phyloP scores from a whole-genome alignment of 1,284 basidiomycete species.

The Sanghuangporus weigelae region DNA sequence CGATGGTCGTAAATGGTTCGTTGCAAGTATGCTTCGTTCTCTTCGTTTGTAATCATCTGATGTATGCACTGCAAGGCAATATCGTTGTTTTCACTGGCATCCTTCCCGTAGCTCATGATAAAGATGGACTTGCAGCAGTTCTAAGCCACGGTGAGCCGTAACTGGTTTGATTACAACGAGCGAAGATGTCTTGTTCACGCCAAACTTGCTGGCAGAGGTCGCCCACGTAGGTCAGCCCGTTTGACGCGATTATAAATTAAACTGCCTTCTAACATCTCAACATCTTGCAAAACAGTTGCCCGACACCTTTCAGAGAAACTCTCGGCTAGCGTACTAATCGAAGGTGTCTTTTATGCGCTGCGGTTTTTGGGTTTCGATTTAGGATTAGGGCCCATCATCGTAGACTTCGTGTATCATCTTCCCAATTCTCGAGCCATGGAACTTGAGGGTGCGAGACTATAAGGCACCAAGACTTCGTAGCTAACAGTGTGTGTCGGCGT shows the following conservation, averaged over 20 bases:
- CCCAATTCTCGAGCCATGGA: conserved; percentile 85
- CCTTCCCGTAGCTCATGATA: conserved; percentile 72
- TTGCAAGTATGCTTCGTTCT: conserved; percentile 1
- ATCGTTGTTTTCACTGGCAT: conserved; percentile 92
- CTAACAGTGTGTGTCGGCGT: neutral
- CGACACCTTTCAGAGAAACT: conserved; percentile 73
- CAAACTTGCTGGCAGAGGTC: conserved; percentile 52
- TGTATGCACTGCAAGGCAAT: conserved; percentile 43
- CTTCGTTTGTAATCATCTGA: neutral
- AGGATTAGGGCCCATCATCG: conserved; percentile 36
- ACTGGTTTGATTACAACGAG: neutral
- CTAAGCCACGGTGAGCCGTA: conserved; percentile 70
- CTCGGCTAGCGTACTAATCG: conserved; percentile 53
- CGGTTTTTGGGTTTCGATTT: conserved; percentile 52
- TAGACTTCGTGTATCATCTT: conserved; percentile 61
- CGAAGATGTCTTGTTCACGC: neutral
- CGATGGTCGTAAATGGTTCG: conserved; percentile 72
- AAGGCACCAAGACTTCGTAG: too few species aligned
- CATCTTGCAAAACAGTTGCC: conserved; percentile 43
- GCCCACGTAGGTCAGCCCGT: conserved; percentile 67
- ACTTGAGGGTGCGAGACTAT: conserved; percentile 57
- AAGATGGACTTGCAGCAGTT: conserved; percentile 83
- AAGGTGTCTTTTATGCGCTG: conserved; percentile 45
- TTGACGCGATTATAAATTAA: conserved; percentile 15
- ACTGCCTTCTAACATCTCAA: neutral